Base-by-base conservation (phyloP, 805 yeast genomes). In the Metschnikowia chrysomelidarum region DNA sequence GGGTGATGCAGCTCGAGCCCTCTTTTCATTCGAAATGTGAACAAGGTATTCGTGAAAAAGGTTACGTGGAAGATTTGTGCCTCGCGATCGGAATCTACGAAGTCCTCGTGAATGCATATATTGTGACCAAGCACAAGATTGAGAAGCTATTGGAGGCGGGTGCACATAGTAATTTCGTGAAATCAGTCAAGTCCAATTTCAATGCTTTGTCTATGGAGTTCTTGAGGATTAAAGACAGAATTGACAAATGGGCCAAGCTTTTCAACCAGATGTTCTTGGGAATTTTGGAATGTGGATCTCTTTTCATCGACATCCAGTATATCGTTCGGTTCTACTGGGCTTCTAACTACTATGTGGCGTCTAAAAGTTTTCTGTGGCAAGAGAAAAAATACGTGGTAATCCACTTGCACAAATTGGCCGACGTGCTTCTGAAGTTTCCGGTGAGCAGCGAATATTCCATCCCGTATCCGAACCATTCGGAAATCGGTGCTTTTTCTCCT, bases 401-500 rank as follows among this genome's bases (percentile, higher is more conserved):
- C 10, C 54, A 56, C 53, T 41, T 79, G 78, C 34, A 87, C 63
- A 32, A 83, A 66, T 35, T 56, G 25, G 29, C 47, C 7, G 41
- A 41, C 1, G 16, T 46, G 4, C 32, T 55, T 7, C 28, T 29
- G 10, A 16, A 24, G 5, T n/a, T 21, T 3, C 17, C 37, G 4
- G 5, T 9, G 5, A 26, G 30, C 2, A 27, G 24, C 4, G 26
- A 36, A 0, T 24, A 69, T 2, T 53, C 59, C 7, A 59, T 82
- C 0, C 49, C 57, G 0, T 78, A 74, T 54, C 69, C 77, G 1
- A 87, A 88, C 51, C 82, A 73, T 46, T 62, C 68, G 1, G 62
- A 71, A 37, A 75, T 89, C 11, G 81, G 87, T 2, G 61, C 68
- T 1, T 57, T 89, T 3, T 78, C 71, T 26, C 33, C 56, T 1